Evolutionary conservation across 495 filamentous ascomycete species (phyloP).

Genomic region (Penicillium argentinense): DNA sequence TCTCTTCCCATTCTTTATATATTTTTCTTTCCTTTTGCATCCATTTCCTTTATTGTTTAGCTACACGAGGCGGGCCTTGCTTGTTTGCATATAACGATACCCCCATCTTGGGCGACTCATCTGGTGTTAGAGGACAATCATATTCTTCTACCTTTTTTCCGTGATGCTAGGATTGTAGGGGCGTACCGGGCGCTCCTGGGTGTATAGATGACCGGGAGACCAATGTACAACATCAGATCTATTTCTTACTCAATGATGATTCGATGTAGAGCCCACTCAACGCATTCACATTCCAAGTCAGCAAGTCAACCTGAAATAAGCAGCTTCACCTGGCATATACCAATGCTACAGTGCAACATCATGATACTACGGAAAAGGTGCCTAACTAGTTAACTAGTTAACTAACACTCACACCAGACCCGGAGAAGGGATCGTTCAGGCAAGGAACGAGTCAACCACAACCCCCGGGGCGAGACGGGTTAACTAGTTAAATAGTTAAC

Average conservation of each 20-base stretch:
- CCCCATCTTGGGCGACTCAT: slow-evolving; percentile 25
- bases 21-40: slow-evolving; percentile 4
- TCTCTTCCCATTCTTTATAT: slow-evolving; percentile 10
- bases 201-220: background rate
- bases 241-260: background rate
- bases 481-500: no score
- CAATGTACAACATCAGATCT: background rate
- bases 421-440: no score
- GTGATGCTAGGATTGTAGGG: slow-evolving; percentile 3
- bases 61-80: slow-evolving; percentile 21
- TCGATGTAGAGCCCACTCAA: background rate
- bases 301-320: background rate
- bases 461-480: no score
- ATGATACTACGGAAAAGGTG: no score
- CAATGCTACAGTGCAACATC: no score
- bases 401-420: no score
- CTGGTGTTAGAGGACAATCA: slow-evolving; percentile 27
- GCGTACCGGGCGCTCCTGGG: slow-evolving; percentile 15
- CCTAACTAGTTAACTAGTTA: no score
- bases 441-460: no score
- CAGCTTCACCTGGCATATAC: no score
- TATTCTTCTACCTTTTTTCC: slow-evolving; percentile 4
- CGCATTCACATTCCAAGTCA: no score
- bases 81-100: slow-evolving; percentile 34
- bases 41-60: slow-evolving; percentile 9